phyloP scores from a whole-genome alignment of 208 protist species.

The Trypanosoma caninum region DNA sequence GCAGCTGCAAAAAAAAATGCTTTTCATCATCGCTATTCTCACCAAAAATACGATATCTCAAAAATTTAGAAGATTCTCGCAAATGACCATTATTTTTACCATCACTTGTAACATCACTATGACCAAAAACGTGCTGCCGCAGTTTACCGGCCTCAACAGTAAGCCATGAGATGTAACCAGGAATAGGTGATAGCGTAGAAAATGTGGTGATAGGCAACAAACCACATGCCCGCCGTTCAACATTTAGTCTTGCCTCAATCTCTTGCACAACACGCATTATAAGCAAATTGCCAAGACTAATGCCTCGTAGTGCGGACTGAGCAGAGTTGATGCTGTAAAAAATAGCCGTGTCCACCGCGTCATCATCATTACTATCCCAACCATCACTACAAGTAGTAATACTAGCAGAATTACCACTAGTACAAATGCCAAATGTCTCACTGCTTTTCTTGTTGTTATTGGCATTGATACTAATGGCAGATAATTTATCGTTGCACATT shows the following conservation, averaged over 20 bases:
- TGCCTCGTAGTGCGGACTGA: slow-evolving; percentile 65
- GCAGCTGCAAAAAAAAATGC: slow-evolving; percentile 33
- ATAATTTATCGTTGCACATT: no score
- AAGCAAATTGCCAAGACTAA: slow-evolving; percentile 84
- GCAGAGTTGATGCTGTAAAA: slow-evolving; percentile 90
- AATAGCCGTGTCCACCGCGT: slow-evolving; percentile 71
- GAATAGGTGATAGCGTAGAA: slow-evolving; percentile 81
- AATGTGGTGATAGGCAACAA: slow-evolving; percentile 57
- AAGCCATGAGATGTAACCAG: slow-evolving; percentile 74
- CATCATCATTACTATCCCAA: slow-evolving; percentile 5
- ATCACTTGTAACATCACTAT: no score
- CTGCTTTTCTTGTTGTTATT: no score
- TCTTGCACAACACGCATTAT: slow-evolving; percentile 87
- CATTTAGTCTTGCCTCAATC: slow-evolving; percentile 66
- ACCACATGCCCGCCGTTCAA: slow-evolving; percentile 25
- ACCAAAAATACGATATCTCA: slow-evolving; percentile 38
- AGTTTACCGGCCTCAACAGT: slow-evolving; percentile 43
- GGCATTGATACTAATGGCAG: no score
- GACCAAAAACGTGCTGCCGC: slow-evolving; percentile 10
- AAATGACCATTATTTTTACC: no score
- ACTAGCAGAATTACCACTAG: neutral
- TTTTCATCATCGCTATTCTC: slow-evolving; percentile 14
- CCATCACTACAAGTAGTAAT: neutral
- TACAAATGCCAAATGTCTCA: neutral
- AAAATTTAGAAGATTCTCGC: neutral